Base-by-base conservation (phyloP, 768 basidiomycete genomes). In the Serendipita vermifera region DNA sequence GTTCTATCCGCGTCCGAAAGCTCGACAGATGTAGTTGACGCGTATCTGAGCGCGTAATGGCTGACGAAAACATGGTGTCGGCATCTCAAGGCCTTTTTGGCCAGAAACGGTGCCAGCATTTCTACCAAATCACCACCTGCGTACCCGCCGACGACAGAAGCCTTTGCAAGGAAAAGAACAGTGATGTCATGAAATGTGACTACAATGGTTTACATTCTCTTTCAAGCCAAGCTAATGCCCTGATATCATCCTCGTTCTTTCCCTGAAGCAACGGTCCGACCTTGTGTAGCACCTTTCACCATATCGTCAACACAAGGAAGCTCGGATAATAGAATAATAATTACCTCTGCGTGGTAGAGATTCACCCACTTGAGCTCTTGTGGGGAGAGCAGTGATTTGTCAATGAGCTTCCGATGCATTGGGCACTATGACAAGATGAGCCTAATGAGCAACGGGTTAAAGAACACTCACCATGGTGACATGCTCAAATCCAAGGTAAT, bases 321-420 rank as follows among this genome's bases (percentile, higher is more conserved):
- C 24, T 5, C 3, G 3, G 20, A n/a, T n/a, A 39, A 15, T 15
- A 57, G 38, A n/a, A n/a, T n/a, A n/a, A n/a, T n/a, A n/a, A n/a
- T n/a, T 1, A 83, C 75, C 67, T 90, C 85, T 32, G 70, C 72
- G 67, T 99, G 88, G 64, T 99, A 97, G 2, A 66, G 72, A 63
- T 97, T 80, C 59, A 97, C 59, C 94, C 94, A 98, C 54, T 67
- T 70, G 61, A 73, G 77, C 71, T 98, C 92, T n/a, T 76, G 70
- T 15, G 64, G 72, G 6, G 76, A 76, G 35, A 98, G 65, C 33
- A 98, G 65, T 1, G 65, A 65, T 5, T 68, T 58, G 55, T 92
- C 82, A 38, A 96, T 69, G 38, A 98, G 76, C 58, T 81, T 90
- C 60, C 81, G 87, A 60, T 93, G 86, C 15, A 97, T 89, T 0